These are phyloP conservation scores for Tolypocladium amazonense DNA, from an alignment of 2,329 filamentous ascomycete genomes.

Conservation along the genomic window DNA sequence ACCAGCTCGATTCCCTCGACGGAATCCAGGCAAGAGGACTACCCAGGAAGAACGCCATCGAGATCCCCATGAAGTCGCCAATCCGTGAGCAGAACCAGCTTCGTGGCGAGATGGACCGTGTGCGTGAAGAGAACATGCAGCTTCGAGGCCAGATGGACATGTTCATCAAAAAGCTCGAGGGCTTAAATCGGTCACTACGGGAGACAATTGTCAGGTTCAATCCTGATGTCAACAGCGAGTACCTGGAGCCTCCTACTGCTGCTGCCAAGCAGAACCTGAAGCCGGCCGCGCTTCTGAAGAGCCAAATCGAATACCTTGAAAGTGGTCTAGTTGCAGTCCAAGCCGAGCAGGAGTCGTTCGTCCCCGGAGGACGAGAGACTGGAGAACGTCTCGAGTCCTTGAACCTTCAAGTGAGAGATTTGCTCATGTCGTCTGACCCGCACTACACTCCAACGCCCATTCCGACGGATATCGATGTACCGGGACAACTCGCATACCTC, in stretches of 20 bases:
- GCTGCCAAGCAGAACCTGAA: constrained; percentile 18
- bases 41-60: constrained; percentile 33
- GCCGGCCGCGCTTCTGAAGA: constrained; percentile 35
- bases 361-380: constrained; percentile 17
- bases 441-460: constrained; percentile 48
- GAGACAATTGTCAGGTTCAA: constrained; percentile 56
- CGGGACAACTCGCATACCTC: constrained; percentile 60
- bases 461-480: constrained; percentile 43
- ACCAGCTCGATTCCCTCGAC: constrained; percentile 57
- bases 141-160: constrained; percentile 21
- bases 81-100: constrained; percentile 42
- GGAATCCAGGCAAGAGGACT: constrained; percentile 19
- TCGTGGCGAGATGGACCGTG: constrained; percentile 33
- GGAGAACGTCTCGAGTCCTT: constrained; percentile 49
- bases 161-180: constrained; percentile 46
- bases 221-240: constrained; percentile 39
- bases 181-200: constrained; percentile 55
- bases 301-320: constrained; percentile 62
- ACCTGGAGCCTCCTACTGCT: constrained; percentile 29
- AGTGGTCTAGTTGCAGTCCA: constrained; percentile 51
- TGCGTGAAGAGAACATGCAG: constrained; percentile 33
- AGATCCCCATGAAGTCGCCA: constrained; percentile 48
- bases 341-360: constrained; percentile 39
- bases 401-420: constrained; percentile 52
- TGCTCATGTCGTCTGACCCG: constrained; percentile 38